Base-by-base conservation (phyloP, 164 flowering plant genomes). In the Tetracentron sinense region DNA sequence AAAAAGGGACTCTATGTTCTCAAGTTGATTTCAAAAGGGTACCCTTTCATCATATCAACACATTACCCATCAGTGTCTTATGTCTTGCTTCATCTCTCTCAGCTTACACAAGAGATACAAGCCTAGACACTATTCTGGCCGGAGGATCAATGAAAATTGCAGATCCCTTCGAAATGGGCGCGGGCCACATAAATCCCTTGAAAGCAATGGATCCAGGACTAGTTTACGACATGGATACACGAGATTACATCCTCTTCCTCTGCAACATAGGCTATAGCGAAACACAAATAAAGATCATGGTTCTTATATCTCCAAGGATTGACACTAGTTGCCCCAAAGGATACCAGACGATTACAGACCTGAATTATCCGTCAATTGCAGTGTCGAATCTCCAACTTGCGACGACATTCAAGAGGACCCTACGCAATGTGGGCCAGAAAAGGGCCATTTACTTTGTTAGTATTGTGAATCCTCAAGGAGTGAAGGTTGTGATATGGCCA, bases 151-250 rank as follows among this genome's bases (percentile, higher is more conserved):
- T 52, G 65, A 73, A 83, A 65, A 63, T 54, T 0, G 65, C 77
- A 0, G 75, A 81, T 61, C 78, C 89, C 1, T 88, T 88, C 7
- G 95, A 84, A 77, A 50, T 84, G 8, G 91, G 95, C 8, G 85
- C 84, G 6, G 95, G 95, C 59, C 91, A 88, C 60, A 66, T 84
- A 44, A 74, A 84, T 62, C 95, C 95, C 28, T 3, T 75, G n/a
- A 75, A 64, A 53, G 91, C 91, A 16, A 60, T 88, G 60, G 82
- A 88, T 69, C 95, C 91, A 6, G 91, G 95, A 1, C 81, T 88
- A 1, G 68, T 88, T 6, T 88, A 85, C 27, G 89, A 85, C 75
- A 71, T 72, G 75, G 72, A 75, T 54, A 54, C 80, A 4, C 20
- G 25, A 8, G 95, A 88, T 63, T 82, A 86, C 65, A 49, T 83